Evolutionary conservation across 176 grass and related monocot genomes (phyloP).

Genomic region (Paspalum vaginatum): DNA sequence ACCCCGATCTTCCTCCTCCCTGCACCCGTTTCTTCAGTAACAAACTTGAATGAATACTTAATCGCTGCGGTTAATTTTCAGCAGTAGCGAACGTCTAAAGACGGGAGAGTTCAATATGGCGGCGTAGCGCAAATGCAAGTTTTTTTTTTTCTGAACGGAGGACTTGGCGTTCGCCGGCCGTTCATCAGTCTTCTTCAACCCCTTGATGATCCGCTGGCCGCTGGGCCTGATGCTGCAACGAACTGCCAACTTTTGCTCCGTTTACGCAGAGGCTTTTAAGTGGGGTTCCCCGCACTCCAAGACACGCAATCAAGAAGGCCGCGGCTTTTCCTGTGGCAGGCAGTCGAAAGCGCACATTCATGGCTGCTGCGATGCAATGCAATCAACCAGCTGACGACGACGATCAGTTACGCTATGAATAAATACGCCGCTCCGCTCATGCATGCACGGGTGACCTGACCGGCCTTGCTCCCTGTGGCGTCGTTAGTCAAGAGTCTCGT

Average conservation of each 20-base stretch:
- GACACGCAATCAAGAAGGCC: slow-evolving; percentile 9
- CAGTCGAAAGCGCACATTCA: slow-evolving; percentile 36
- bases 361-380: neutral
- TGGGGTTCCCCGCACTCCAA: slow-evolving; percentile 24
- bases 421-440: neutral
- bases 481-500: neutral
- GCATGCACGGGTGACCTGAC: neutral
- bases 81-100: neutral
- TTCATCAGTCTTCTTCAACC: neutral
- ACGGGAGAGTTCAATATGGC: neutral
- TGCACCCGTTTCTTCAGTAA: neutral
- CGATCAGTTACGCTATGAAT: slow-evolving; percentile 34
- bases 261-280: neutral
- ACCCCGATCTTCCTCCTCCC: neutral
- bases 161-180: neutral
- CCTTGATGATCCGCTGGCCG: no score
- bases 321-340: neutral
- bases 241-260: slow-evolving; percentile 9
- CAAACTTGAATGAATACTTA: neutral
- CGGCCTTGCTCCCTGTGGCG: slow-evolving; percentile 10
- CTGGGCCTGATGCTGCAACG: no score
- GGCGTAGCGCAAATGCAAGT: neutral
- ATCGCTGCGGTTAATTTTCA: neutral
- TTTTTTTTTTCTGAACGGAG: neutral
- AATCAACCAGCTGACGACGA: neutral